Conservation (phyloP, 169 alveolate genomes). For the Eimeria maxima region DNA sequence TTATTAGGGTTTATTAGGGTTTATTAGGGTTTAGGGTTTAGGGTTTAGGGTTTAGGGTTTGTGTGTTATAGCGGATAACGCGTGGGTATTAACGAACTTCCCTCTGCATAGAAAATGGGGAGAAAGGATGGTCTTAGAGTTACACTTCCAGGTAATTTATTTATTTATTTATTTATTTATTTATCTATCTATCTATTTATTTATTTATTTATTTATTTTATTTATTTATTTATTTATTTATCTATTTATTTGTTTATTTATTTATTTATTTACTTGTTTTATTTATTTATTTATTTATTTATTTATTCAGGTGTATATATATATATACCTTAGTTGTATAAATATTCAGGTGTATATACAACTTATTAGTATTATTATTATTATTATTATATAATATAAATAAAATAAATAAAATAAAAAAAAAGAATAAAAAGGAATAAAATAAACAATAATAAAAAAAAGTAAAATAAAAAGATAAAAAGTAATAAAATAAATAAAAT, state of each 20-base stretch:
- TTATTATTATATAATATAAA: no score
- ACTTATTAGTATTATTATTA: no score
- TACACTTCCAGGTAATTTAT: slow-evolving; percentile 69
- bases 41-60: slow-evolving; percentile 45
- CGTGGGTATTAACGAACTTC: slow-evolving; percentile 63
- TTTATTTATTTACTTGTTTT: not conserved
- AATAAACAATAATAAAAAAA: no score
- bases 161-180: not conserved
- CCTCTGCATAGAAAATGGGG: slow-evolving; percentile 77
- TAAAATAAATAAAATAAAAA: no score
- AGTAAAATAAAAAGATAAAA: not conserved
- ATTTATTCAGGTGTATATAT: no score
- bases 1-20: slow-evolving; percentile 15
- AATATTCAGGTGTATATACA: no score
- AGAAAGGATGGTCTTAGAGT: slow-evolving; percentile 61
- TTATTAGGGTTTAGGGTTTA: slow-evolving; percentile 52
- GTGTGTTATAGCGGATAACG: slow-evolving; percentile 74
- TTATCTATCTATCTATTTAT: not conserved
- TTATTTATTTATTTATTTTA: not conserved
- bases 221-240: no score
- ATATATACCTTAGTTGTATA: no score
- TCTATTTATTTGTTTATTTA: no score
- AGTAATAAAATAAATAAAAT: no score
- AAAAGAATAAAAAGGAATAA: no score
- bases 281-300: no score